Evolutionary conservation across 208 protist genomes (phyloP).

Genomic region (Trypanosoma platydactyli): DNA sequence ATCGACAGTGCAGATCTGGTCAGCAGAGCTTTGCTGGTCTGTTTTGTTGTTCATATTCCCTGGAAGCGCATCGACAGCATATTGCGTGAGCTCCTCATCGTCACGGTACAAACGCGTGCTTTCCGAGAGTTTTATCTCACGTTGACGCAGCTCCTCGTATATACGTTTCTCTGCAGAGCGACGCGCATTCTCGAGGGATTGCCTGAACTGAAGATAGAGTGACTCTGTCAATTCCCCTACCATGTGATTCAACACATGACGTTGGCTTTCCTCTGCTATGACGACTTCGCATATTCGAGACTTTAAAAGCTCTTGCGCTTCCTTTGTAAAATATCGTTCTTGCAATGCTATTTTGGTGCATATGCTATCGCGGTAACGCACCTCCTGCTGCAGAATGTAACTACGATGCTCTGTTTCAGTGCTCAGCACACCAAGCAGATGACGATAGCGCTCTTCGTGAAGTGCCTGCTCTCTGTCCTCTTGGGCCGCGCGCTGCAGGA

Average conservation of each 20-base stretch:
- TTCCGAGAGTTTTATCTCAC: constrained; percentile 35
- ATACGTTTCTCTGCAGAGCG: constrained; percentile 37
- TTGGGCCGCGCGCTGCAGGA: constrained; percentile 1
- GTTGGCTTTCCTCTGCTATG: constrained; percentile 39
- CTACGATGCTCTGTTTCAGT: constrained; percentile 34
- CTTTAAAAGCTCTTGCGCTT: constrained; percentile 33
- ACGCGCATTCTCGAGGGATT: constrained; percentile 33
- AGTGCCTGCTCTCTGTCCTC: constrained; percentile 14
- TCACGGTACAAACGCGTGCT: constrained; percentile 61
- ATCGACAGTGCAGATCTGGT: background rate
- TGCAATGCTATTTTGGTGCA: constrained; percentile 31
- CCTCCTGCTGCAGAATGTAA: constrained; percentile 41
- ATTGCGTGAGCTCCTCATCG: constrained; percentile 32
- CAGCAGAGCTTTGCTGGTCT: background rate
- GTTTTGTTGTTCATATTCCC: background rate
- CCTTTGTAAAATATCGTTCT: constrained; percentile 39
- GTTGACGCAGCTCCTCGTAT: constrained; percentile 40
- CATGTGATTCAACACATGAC: constrained; percentile 35
- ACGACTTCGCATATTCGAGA: constrained; percentile 40
- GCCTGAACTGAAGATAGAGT: constrained; percentile 30
- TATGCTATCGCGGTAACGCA: constrained; percentile 29
- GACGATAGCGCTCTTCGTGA: constrained; percentile 24
- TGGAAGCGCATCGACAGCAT: background rate
- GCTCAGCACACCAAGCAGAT: constrained; percentile 26
- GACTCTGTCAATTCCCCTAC: constrained; percentile 34